Evolutionary conservation across 495 filamentous ascomycete species (phyloP).

Genomic region (Penicillium coprophilum): DNA sequence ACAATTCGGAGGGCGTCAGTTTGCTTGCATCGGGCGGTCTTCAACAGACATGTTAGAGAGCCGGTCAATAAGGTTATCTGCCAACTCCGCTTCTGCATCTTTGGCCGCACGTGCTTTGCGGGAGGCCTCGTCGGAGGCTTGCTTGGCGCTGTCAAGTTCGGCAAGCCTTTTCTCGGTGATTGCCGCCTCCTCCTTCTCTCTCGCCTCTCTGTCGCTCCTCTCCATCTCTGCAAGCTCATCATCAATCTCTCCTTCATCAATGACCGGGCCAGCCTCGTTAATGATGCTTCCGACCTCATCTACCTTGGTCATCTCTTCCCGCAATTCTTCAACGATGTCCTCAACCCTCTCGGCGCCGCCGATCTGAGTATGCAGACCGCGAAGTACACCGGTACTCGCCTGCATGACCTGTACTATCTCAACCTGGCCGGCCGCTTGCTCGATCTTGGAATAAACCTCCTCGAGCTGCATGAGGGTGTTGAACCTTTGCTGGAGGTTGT

Average conservation of each 20-base stretch:
- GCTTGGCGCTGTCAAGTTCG: constrained; percentile 43
- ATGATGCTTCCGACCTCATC: constrained; percentile 81
- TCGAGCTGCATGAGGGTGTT: constrained; percentile 78
- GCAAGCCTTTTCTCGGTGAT: constrained; percentile 47
- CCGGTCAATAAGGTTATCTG: constrained; percentile 41
- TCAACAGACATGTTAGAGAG: constrained; percentile 49
- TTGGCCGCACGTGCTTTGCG: constrained; percentile 28
- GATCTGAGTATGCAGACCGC: constrained; percentile 68
- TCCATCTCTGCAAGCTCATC: constrained; percentile 82
- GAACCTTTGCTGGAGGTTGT: constrained; percentile 63
- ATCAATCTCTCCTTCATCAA: constrained; percentile 85
- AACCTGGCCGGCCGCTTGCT: constrained; percentile 81
- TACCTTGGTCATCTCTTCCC: constrained; percentile 76
- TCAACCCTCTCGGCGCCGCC: constrained; percentile 78
- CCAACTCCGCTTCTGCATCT: constrained; percentile 34
- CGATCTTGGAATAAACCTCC: constrained; percentile 73
- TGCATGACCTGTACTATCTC: constrained; percentile 80
- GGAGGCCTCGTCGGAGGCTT: constrained; percentile 35
- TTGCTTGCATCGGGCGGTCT: constrained; percentile 32
- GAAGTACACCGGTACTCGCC: constrained; percentile 67
- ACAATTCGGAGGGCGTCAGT: constrained; percentile 11
- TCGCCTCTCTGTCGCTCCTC: constrained; percentile 58
- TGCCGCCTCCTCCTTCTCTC: constrained; percentile 51
- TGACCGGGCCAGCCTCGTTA: constrained; percentile 56
- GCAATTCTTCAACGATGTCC: constrained; percentile 67